phyloP scores from a whole-genome alignment of 768 basidiomycete species.

The Xerocomus potaroensis region DNA sequence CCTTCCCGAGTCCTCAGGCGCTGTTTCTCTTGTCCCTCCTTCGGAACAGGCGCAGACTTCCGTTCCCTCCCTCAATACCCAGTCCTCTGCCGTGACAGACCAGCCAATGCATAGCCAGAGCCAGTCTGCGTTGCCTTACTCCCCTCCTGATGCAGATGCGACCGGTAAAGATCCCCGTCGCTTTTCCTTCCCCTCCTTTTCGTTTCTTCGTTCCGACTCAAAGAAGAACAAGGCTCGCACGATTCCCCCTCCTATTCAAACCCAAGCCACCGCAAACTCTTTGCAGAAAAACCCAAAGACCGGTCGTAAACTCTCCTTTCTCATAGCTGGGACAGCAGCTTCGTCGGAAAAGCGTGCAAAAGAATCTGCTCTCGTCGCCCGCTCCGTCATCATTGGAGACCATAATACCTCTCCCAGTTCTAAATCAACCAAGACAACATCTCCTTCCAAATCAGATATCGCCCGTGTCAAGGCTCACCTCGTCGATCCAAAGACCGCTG shows the following conservation, averaged over 20 bases:
- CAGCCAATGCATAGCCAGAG: conserved; percentile 22
- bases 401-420: conserved; percentile 26
- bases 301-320: conserved; percentile 29
- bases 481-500: conserved; percentile 60
- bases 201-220: conserved; percentile 37
- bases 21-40: conserved; percentile 17
- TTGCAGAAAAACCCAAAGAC: conserved; percentile 39
- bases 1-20: conserved; percentile 19
- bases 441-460: conserved; percentile 48
- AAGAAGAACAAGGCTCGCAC: conserved; percentile 24
- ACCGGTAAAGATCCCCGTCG: conserved; percentile 33
- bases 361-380: conserved; percentile 58
- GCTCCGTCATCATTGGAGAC: conserved; percentile 65
- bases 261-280: conserved; percentile 30
- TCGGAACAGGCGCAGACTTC: conserved; percentile 2
- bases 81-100: conserved; percentile 16
- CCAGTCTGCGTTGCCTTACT: conserved; percentile 28
- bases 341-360: conserved; percentile 57
- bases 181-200: conserved; percentile 46
- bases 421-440: conserved; percentile 36
- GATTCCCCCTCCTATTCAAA: conserved; percentile 7
- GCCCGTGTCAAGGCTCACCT: conserved; percentile 67
- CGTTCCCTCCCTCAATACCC: conserved; percentile 8
- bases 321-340: conserved; percentile 26
- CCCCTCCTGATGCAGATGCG: conserved; percentile 2